Percentiles rank a stretch among this genome's conserved stretches.
These are phyloP conservation scores for Talaromyces verruculosus DNA, from an alignment of 2,329 filamentous ascomycete species.

Conservation along the genomic window DNA sequence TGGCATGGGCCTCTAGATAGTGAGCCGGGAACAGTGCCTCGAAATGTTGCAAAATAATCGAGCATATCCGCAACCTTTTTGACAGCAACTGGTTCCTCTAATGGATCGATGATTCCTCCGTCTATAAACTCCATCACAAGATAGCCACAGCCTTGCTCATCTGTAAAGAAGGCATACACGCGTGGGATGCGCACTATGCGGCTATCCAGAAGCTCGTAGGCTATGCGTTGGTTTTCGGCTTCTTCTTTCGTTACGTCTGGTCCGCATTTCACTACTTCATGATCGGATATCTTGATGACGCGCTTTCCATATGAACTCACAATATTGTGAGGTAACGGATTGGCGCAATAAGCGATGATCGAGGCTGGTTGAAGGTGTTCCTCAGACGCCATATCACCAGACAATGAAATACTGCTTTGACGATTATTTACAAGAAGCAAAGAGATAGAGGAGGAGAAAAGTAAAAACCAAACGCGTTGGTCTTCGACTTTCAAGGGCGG, in stretches of 20 bases:
- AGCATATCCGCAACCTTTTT: neutral
- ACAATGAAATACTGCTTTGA: too few relatives aligned
- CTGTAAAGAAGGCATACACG: neutral
- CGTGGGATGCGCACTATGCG: neutral
- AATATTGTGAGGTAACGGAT: neutral
- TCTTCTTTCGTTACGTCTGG: neutral
- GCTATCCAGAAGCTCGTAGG: neutral
- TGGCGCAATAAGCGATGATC: neutral
- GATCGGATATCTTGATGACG: neutral
- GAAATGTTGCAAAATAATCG: neutral
- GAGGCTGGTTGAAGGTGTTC: neutral
- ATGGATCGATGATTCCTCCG: neutral
- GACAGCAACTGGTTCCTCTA: neutral
- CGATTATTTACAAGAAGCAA: too few relatives aligned
- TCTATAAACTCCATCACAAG: constrained; percentile 6
- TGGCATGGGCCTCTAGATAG: neutral
- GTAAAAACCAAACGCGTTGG: too few relatives aligned
- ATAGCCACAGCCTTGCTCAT: constrained; percentile 1
- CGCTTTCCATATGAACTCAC: neutral
- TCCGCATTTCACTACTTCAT: neutral
- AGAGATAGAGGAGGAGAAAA: too few relatives aligned
- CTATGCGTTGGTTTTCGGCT: constrained; percentile 1
- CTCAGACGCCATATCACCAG: neutral
- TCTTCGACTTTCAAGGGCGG: too few relatives aligned
- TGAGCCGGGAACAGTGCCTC: neutral